Conservation (phyloP, 441 rosid species). For the Macaranga tanarius region DNA sequence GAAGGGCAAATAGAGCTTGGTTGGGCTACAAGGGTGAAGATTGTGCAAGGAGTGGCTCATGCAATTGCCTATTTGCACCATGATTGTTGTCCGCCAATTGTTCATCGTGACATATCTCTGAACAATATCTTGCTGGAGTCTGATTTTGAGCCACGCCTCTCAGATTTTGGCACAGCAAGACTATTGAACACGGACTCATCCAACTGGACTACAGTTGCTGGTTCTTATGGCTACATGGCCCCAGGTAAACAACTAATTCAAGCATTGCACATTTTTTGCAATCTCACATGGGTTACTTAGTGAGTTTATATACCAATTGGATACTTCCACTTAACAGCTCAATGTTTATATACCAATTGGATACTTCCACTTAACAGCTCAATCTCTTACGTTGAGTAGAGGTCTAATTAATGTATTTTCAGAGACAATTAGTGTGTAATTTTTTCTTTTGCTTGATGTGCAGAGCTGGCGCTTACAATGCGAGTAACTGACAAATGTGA, state of each 20-base stretch:
- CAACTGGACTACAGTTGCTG: constrained; percentile 55
- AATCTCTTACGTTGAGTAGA: too few relatives aligned
- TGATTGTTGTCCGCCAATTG: constrained; percentile 54
- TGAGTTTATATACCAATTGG: too few relatives aligned
- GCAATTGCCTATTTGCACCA: constrained; percentile 66
- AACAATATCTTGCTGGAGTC: constrained; percentile 55
- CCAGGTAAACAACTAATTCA: constrained; percentile 43
- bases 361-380: too few relatives aligned
- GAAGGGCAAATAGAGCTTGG: constrained; percentile 36
- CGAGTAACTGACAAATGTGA: constrained; percentile 54
- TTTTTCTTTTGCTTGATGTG: constrained; percentile 1
- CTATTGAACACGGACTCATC: constrained; percentile 45
- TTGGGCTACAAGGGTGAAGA: constrained; percentile 47
- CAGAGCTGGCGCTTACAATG: constrained; percentile 65
- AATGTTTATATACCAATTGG: too few relatives aligned
- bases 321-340: too few relatives aligned
- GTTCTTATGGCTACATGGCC: constrained; percentile 71
- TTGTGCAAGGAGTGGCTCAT: constrained; percentile 61
- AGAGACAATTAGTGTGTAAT: too few relatives aligned
- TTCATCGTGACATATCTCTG: constrained; percentile 54
- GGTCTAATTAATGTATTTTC: too few relatives aligned
- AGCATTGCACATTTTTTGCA: neutral
- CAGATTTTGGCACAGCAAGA: constrained; percentile 69
- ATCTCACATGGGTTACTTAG: too few relatives aligned
- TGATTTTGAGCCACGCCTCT: constrained; percentile 47